phyloP scores from a whole-genome alignment of 371 early-diverging fungal genomes.

The Dichotomocladium elegans region DNA sequence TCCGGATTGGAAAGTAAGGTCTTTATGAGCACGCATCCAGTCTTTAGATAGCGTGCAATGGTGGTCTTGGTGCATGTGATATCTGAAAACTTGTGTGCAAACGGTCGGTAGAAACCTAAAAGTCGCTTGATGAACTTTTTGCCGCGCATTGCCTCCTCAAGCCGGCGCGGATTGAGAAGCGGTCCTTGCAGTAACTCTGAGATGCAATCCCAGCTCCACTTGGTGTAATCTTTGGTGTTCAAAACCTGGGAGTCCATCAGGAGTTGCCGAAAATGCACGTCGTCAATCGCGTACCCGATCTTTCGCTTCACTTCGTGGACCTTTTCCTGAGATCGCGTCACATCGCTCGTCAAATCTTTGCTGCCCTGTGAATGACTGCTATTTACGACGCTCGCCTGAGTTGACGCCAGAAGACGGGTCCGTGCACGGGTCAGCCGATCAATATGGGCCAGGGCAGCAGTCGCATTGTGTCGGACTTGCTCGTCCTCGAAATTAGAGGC shows the following conservation, averaged over 20 bases:
- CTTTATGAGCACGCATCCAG: conserved; percentile 64
- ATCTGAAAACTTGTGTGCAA: conserved; percentile 70
- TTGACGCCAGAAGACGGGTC: conserved; percentile 10
- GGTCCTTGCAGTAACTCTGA: conserved; percentile 76
- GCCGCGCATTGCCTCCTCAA: conserved; percentile 76
- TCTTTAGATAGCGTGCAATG: conserved; percentile 50
- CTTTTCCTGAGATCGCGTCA: conserved; percentile 42
- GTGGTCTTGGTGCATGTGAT: conserved; percentile 50
- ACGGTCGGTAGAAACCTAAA: conserved; percentile 73
- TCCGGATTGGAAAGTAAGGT: conserved; percentile 59
- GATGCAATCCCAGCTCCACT: conserved; percentile 85
- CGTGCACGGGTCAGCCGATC: conserved; percentile 55
- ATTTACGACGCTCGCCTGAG: conserved; percentile 13
- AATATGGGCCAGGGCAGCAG: conserved; percentile 70
- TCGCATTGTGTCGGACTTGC: conserved; percentile 70
- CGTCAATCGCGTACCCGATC: conserved; percentile 77
- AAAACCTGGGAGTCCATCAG: conserved; percentile 74
- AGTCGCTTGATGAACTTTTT: conserved; percentile 77
- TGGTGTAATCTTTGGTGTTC: conserved; percentile 68
- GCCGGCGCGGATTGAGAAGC: conserved; percentile 61
- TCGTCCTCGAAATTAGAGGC: conserved; percentile 80
- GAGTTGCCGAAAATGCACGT: conserved; percentile 60
- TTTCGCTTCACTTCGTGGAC: conserved; percentile 66
- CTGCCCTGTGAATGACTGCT: conserved; percentile 2
- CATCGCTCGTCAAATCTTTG: conserved; percentile 11